phyloP scores from a whole-genome alignment of 2,329 filamentous ascomycete species.

The Pyrenochaeta sp. region DNA sequence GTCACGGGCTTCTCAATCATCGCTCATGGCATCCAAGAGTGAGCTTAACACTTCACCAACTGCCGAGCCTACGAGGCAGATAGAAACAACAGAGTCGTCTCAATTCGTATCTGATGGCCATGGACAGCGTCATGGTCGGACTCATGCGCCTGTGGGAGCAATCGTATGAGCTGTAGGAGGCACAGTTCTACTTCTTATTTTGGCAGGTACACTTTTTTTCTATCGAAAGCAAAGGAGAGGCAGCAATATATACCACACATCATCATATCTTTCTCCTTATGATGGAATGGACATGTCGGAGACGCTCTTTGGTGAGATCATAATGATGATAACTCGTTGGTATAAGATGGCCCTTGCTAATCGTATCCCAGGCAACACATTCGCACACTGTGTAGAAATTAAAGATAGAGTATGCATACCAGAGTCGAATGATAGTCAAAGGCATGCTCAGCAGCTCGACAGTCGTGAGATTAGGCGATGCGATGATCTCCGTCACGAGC shows the following conservation, averaged over 20 bases:
- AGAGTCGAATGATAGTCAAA: conserved; percentile 16
- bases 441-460: conserved; percentile 12
- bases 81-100: too few relatives aligned
- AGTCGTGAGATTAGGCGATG: conserved; percentile 8
- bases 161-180: conserved; percentile 36
- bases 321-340: background rate
- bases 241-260: conserved; percentile 29
- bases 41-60: too few relatives aligned
- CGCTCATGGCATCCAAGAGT: too few relatives aligned
- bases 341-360: background rate
- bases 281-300: conserved; percentile 36
- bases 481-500: background rate
- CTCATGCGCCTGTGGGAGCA: conserved; percentile 22
- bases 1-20: too few relatives aligned
- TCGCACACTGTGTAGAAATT: conserved; percentile 1
- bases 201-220: conserved; percentile 19
- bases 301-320: conserved; percentile 11
- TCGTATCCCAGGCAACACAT: background rate
- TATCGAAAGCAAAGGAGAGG: conserved; percentile 17
- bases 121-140: too few relatives aligned
- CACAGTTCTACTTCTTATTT: conserved; percentile 18
- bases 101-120: too few relatives aligned
- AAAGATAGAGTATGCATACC: background rate
- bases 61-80: too few relatives aligned
- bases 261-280: conserved; percentile 33